Conservation (phyloP, 2,329 filamentous ascomycete genomes). For the Aspergillus vadensis region DNA sequence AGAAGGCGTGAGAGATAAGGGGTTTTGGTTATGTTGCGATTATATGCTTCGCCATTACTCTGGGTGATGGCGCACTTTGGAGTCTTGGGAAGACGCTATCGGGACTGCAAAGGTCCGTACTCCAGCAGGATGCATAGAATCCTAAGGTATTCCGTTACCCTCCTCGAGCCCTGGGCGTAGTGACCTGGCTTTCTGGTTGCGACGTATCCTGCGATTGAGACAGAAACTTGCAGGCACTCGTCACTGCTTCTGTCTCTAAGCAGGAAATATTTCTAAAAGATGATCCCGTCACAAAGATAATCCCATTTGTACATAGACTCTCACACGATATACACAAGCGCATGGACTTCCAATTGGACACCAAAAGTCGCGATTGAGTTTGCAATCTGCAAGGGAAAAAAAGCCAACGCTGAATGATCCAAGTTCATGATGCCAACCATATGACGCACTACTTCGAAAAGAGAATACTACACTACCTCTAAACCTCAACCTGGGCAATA, state of each 20-base stretch:
- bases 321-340: neutral
- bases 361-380: neutral
- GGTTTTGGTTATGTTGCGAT: neutral
- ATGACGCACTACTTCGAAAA: conserved; percentile 8
- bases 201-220: too few relatives aligned
- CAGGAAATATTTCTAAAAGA: too few relatives aligned
- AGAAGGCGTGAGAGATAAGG: conserved; percentile 32
- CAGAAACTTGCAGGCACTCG: too few relatives aligned
- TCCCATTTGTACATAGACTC: conserved; percentile 5
- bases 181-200: too few relatives aligned
- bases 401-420: conserved; percentile 5
- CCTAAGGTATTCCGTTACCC: too few relatives aligned
- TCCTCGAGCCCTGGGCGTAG: too few relatives aligned
- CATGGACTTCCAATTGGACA: neutral
- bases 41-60: too few relatives aligned
- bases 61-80: too few relatives aligned
- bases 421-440: conserved; percentile 13
- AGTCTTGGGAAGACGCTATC: too few relatives aligned
- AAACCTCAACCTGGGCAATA: conserved; percentile 37
- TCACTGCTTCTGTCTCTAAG: neutral
- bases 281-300: neutral
- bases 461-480: neutral
- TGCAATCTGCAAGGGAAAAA: neutral
- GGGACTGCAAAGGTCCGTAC: too few relatives aligned
- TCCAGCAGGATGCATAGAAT: too few relatives aligned